Base-by-base conservation (phyloP, 306 rosid species). In the Chamaecrista fasciculata region DNA sequence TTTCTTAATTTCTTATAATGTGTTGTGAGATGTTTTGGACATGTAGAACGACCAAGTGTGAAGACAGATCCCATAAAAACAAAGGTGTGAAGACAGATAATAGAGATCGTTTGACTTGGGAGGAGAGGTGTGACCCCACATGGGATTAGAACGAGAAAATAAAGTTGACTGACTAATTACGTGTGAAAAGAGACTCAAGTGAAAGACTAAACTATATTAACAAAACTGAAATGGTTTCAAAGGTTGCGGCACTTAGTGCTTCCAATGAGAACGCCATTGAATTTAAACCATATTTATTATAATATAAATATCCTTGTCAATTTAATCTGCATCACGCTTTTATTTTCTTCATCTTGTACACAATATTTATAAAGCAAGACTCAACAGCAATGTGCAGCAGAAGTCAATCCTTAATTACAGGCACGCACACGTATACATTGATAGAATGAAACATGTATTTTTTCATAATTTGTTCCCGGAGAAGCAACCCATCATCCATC, bases 231-330 rank as follows among this genome's bases (percentile, higher is more conserved):
- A 65, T 28, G 18, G 3, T 28, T 74, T 81, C 86, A 82, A 82
- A 78, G 15, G 73, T 69, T 70, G 49, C 86, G 80, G 86, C 86
- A 37, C 58, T 70, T 46, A 66, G 83, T 82, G 86, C 82, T 74
- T 29, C 82, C 62, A 66, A 74, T 74, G 64, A 74, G 65, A 81
- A 66, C 73, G 65, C 51, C 78, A 60, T 65, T 51, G 75, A 78
- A 81, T 57, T 33, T n/a, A 3, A 79, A 33, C 23, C 53, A 42
- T 36, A 49, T n/a, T n/a, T n/a, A n/a, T n/a, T n/a, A n/a, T n/a
- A n/a, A n/a, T n/a, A n/a, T n/a, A n/a, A n/a, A n/a, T n/a, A n/a
- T n/a, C n/a, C n/a, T n/a, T 42, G 16, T 2, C 16, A 42, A 42
- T 11, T 2, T 15, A n/a, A n/a, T 39, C 44, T 42, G 19, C 50